These are phyloP conservation scores for Dioscorea zingiberensis DNA, from an alignment of 106 monocot species.

Conservation along the genomic window DNA sequence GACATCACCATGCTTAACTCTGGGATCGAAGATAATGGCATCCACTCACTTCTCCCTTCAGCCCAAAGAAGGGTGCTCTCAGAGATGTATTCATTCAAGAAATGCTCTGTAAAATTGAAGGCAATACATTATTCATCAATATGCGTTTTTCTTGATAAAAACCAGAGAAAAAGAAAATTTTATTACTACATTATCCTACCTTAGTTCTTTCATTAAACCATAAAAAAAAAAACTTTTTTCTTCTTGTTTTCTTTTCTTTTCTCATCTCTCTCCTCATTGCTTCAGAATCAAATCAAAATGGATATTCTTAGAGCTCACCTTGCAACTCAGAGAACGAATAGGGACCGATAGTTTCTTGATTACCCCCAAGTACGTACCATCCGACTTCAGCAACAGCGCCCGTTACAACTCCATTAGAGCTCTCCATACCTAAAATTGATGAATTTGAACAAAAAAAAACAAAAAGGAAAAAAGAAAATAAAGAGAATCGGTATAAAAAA, in stretches of 20 bases:
- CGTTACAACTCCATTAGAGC: constrained; percentile 1
- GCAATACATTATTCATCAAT: constrained; percentile 9
- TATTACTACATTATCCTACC: background rate
- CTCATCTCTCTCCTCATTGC: too few relatives aligned
- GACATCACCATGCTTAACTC: constrained; percentile 34
- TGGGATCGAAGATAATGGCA: constrained; percentile 67
- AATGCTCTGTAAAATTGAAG: constrained; percentile 69
- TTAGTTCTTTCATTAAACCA: background rate
- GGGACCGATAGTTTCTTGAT: constrained; percentile 72
- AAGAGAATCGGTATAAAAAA: too few relatives aligned
- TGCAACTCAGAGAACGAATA: constrained; percentile 64
- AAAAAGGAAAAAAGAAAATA: too few relatives aligned
- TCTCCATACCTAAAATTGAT: constrained; percentile 24
- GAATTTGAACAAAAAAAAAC: too few relatives aligned
- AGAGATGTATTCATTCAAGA: constrained; percentile 60
- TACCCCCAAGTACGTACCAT: constrained; percentile 77
- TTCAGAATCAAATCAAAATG: background rate
- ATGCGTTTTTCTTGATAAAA: background rate
- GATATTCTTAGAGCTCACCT: constrained; percentile 25
- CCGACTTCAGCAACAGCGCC: constrained; percentile 23
- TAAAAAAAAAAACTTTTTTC: background rate
- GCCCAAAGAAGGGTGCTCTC: constrained; percentile 70
- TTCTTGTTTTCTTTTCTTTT: background rate
- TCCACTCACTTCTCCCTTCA: constrained; percentile 83
- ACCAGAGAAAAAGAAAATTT: background rate